Evolutionary conservation across 2,329 filamentous ascomycete genomes (phyloP), one percentile per base, ranked within the genome.

Genomic region (Pseudogymnoascus sp.): DNA sequence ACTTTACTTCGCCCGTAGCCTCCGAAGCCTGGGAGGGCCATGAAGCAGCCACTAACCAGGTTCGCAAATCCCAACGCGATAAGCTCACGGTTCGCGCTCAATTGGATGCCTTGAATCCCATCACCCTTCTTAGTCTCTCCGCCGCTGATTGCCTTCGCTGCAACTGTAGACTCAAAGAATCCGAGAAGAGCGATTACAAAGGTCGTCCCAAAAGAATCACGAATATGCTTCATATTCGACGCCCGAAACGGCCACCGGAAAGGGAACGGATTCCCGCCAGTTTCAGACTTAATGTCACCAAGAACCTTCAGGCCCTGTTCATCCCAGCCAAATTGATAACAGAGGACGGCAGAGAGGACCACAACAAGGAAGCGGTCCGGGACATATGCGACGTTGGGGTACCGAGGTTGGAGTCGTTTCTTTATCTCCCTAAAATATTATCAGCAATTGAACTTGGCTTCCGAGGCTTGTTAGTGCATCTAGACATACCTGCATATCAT

Each of bases 101-200:
- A 78, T 58, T 88, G 83, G 70, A 96, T 90, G 30, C 85, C 88
- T 62, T 89, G 82, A 30, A 96, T 86, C 8, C 83, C 83, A 63
- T 86, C 82, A 57, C 77, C 77, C 39, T 82, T 75, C 9, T 70
- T 72, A 9, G 67, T 66, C 60, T 76, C 82, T 5, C 77, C 77
- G 55, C 76, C 77, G 12, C 88, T 88, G 2, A 99, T 76, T 63
- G 89, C 92, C 74, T 97, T 97, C 34, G 94, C 94, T 1, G 94
- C 94, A 10, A 99, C 91, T 0, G 91, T 96, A 2, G 90, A 96
- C 73, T 99, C 94, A 68, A 99, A 99, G 74, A 99, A 99, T n/a
- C 94, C 94, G 0, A 99, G 84, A 21, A 99, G 79, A 0, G 92
- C 90, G 64, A 99, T 96, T 59, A 97, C 79, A 69, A 99, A 96